A percentile compares a stretch with the other conserved stretches of the same genome.
phyloP scores from a whole-genome alignment of 768 basidiomycete genomes.

The Leucocoprinus leucothites region DNA sequence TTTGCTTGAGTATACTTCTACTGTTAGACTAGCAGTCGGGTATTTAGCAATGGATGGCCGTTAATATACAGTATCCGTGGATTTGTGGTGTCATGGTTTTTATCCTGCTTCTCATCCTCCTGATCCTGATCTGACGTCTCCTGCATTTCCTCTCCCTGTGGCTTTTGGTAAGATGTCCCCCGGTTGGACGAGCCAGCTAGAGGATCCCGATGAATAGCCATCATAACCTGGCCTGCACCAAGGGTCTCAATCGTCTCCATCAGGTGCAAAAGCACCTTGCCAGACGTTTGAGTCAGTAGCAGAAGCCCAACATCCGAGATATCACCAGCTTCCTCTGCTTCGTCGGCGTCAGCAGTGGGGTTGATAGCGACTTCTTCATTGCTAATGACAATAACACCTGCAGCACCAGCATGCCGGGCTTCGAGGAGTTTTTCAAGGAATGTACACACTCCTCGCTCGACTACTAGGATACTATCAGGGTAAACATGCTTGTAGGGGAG shows the following conservation, averaged over 20 bases:
- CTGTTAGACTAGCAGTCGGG: conserved; percentile 58
- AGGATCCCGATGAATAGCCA: conserved; percentile 40
- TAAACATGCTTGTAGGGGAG: conserved; percentile 45
- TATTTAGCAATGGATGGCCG: conserved; percentile 73
- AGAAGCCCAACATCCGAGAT: conserved; percentile 58
- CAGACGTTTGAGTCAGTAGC: conserved; percentile 51
- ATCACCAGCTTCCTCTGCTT: conserved; percentile 55
- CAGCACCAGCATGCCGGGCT: conserved; percentile 69
- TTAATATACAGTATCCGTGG: conserved; percentile 70
- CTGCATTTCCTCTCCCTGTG: background rate
- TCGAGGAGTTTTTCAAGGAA: conserved; percentile 80
- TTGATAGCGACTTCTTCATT: conserved; percentile 58
- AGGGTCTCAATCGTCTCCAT: conserved; percentile 46
- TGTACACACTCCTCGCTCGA: conserved; percentile 79
- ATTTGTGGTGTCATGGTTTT: conserved; percentile 22
- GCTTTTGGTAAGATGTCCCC: background rate
- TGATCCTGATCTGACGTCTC: conserved; percentile 18
- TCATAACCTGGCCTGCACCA: conserved; percentile 45
- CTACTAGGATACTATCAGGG: conserved; percentile 52
- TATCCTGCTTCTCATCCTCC: conserved; percentile 15
- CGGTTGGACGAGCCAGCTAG: background rate
- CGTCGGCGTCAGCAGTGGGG: conserved; percentile 59
- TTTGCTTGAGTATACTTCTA: conserved; percentile 11
- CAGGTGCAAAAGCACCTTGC: conserved; percentile 52
- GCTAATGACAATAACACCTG: conserved; percentile 75